Evolutionary conservation across 2,329 filamentous ascomycete species (phyloP).

Genomic region (Colletotrichum sp.): DNA sequence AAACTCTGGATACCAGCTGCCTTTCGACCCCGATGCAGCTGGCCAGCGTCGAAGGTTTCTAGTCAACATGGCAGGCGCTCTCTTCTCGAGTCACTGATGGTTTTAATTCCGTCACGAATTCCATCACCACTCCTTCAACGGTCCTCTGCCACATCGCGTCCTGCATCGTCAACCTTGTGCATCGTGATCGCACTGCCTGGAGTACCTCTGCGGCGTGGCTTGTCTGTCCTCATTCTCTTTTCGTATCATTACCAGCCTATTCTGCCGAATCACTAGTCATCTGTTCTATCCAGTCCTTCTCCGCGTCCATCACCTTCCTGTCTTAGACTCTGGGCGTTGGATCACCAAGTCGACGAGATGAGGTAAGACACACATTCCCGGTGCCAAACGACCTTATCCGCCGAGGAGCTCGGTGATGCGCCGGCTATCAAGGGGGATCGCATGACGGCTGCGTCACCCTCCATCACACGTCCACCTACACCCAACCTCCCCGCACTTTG

Average conservation of each 20-base stretch:
- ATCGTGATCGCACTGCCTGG: neutral
- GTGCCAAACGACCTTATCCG: neutral
- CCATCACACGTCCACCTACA: slow-evolving; percentile 12
- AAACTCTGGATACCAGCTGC: neutral
- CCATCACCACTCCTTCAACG: neutral
- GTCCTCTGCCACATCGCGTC: neutral
- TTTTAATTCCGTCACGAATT: neutral
- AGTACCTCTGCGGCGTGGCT: neutral
- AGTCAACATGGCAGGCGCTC: neutral
- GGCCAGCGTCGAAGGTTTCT: neutral
- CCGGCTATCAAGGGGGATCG: slow-evolving; percentile 17
- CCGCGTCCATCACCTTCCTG: neutral
- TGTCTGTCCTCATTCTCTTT: neutral
- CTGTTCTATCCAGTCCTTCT: neutral
- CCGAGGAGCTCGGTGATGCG: neutral
- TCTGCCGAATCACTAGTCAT: neutral
- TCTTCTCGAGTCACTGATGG: neutral
- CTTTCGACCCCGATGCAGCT: neutral
- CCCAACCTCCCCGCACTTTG: slow-evolving; percentile 19
- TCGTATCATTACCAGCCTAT: neutral
- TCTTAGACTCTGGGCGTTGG: neutral
- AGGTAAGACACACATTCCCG: slow-evolving; percentile 6
- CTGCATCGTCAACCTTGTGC: neutral
- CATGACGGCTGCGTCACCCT: slow-evolving; percentile 21
- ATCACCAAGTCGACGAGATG: slow-evolving; percentile 11